Percentiles rank a stretch among this genome's conserved stretches.
Evolutionary conservation across 2,329 filamentous ascomycete species (phyloP).

Genomic region (Colletotrichum spaethianum): DNA sequence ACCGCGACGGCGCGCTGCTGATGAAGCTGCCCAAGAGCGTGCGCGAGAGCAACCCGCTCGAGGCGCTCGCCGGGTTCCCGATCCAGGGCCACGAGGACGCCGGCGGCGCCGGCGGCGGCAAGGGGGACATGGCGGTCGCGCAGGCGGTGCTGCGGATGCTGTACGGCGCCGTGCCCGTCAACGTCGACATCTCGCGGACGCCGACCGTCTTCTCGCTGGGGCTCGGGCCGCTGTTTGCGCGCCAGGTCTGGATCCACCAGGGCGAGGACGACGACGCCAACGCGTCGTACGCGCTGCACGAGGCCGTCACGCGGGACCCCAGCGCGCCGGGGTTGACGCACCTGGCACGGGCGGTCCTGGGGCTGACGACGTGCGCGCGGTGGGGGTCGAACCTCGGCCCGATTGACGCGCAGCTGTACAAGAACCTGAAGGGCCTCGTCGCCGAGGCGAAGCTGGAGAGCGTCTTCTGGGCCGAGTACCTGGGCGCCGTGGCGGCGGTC

Average conservation of each 20-base stretch:
- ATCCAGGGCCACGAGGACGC: slow-evolving; percentile 16
- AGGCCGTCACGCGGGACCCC: slow-evolving; percentile 78
- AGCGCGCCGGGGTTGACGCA: slow-evolving; percentile 82
- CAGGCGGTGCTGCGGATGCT: slow-evolving; percentile 57
- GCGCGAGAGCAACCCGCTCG: slow-evolving; percentile 76
- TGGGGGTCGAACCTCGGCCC: slow-evolving; percentile 76
- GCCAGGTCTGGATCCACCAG: slow-evolving; percentile 65
- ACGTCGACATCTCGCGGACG: slow-evolving; percentile 51
- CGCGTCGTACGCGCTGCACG: slow-evolving; percentile 79
- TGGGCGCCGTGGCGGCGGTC: slow-evolving; percentile 63
- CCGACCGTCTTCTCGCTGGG: slow-evolving; percentile 60
- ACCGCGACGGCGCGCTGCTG: slow-evolving; percentile 87
- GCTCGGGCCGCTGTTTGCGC: slow-evolving; percentile 61
- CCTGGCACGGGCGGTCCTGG: slow-evolving; percentile 77
- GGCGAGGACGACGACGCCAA: slow-evolving; percentile 67
- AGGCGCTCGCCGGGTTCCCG: slow-evolving; percentile 50
- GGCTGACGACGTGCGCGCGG: slow-evolving; percentile 78
- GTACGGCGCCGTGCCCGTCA: slow-evolving; percentile 58
- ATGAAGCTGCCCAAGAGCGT: slow-evolving; percentile 73
- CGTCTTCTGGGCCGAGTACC: slow-evolving; percentile 68
- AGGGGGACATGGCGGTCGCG: slow-evolving; percentile 49
- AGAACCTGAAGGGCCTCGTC: slow-evolving; percentile 59
- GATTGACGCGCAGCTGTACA: slow-evolving; percentile 60
- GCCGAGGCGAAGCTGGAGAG: slow-evolving; percentile 54
- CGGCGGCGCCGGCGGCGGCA: slow-evolving; percentile 37